These are phyloP conservation scores for Backusella luteola DNA, from an alignment of 192 early-diverging fungal species.

Conservation along the genomic window DNA sequence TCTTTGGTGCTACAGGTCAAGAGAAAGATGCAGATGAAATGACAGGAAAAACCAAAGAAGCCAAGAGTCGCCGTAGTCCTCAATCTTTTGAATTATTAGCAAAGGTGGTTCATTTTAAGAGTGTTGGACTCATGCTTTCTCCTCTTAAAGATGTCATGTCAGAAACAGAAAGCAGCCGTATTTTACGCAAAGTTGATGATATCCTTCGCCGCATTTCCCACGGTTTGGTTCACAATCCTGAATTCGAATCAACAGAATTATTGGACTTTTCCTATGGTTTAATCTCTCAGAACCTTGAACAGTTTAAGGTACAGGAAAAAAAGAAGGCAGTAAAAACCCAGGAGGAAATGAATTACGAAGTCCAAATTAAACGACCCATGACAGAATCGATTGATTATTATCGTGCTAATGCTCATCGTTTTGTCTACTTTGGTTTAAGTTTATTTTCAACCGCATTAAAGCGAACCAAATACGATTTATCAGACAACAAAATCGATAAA, in stretches of 20 bases:
- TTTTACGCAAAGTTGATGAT: conserved; percentile 76
- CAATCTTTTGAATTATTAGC: conserved; percentile 88
- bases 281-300: conserved; percentile 80
- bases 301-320: conserved; percentile 65
- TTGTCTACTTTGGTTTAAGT: conserved; percentile 92
- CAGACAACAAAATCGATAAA: conserved; percentile 55
- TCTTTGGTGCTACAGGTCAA: conserved; percentile 87
- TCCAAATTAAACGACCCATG: conserved; percentile 68
- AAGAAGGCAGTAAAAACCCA: conserved; percentile 48
- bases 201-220: conserved; percentile 70
- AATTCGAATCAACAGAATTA: conserved; percentile 62
- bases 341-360: conserved; percentile 67
- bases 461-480: conserved; percentile 55
- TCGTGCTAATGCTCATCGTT: conserved; percentile 82
- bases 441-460: conserved; percentile 73
- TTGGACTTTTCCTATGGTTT: conserved; percentile 84
- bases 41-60: conserved; percentile 87
- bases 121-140: conserved; percentile 68
- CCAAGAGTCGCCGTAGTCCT: conserved; percentile 78
- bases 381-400: conserved; percentile 70
- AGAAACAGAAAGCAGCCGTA: conserved; percentile 77
- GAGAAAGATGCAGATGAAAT: conserved; percentile 93
- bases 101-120: conserved; percentile 63
- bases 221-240: conserved; percentile 78
- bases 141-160: conserved; percentile 87